These are phyloP conservation scores for Stagonosporopsis vannaccii DNA, from an alignment of 2,329 filamentous ascomycete genomes.

Conservation along the genomic window DNA sequence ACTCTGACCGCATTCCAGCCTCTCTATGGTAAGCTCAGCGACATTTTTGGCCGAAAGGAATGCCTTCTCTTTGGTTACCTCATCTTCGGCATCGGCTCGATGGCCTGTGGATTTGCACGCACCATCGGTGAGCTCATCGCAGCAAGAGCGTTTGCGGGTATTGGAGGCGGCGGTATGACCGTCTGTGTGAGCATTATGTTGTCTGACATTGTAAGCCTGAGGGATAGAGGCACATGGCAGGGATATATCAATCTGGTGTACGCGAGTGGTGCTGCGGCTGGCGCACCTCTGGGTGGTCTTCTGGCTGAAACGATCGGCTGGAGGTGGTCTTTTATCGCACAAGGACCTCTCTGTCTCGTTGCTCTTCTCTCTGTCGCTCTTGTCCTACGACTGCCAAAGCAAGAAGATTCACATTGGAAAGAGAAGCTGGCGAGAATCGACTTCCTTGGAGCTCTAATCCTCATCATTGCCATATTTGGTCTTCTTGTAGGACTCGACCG, in stretches of 20 bases:
- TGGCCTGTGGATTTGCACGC: slow-evolving; percentile 68
- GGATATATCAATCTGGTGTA: slow-evolving; percentile 77
- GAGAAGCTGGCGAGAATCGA: slow-evolving; percentile 73
- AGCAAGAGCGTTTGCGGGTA: slow-evolving; percentile 67
- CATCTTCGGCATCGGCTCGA: slow-evolving; percentile 70
- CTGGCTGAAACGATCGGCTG: slow-evolving; percentile 77
- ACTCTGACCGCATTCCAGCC: slow-evolving; percentile 79
- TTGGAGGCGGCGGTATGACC: slow-evolving; percentile 76
- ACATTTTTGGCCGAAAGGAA: slow-evolving; percentile 74
- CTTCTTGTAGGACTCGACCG: slow-evolving; percentile 75
- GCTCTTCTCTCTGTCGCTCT: slow-evolving; percentile 70
- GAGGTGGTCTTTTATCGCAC: slow-evolving; percentile 77
- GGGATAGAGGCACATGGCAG: slow-evolving; percentile 76
- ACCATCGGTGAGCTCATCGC: slow-evolving; percentile 71
- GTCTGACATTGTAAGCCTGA: slow-evolving; percentile 73
- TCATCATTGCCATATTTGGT: slow-evolving; percentile 70
- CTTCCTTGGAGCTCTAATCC: slow-evolving; percentile 72
- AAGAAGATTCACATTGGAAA: slow-evolving; percentile 68
- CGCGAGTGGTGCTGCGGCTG: slow-evolving; percentile 70
- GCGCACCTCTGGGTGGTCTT: slow-evolving; percentile 74
- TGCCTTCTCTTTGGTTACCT: slow-evolving; percentile 70
- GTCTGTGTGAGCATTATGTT: slow-evolving; percentile 73
- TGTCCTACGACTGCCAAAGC: slow-evolving; percentile 67
- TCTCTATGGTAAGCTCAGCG: slow-evolving; percentile 73
- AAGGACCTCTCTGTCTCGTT: slow-evolving; percentile 71